Evolutionary conservation across 2,329 filamentous ascomycete species (phyloP), one percentile per base, ranked within the genome.

Genomic region (Fonsecaea erecta): DNA sequence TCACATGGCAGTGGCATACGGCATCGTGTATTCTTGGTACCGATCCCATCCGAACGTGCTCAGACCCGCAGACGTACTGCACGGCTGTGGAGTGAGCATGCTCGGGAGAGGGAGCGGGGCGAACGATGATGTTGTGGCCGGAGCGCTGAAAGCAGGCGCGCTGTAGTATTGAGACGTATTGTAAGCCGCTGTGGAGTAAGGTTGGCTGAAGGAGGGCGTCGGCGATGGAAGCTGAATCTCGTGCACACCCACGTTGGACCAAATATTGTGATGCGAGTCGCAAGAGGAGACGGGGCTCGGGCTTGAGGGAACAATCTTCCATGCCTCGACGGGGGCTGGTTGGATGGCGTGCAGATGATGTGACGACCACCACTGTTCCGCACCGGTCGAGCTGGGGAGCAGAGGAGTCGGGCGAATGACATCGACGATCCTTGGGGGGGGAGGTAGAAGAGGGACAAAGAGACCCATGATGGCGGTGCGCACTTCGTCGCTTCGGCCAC

Each of bases 401-500:
- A 97, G 84, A 64, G 92, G 90, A 68, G 90, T 90, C 71, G 93
- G 92, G 75, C 92, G 91, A 75, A 97, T 87, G 71, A 96, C 88
- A 77, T 97, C 93, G 77, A 97, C 88, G 71, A 96, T 88, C 77
- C 92, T 90, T 59, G 93, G 94, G 65, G 92, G 88, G 57, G 90
- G 93, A 67, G 96, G 86, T 70, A 98, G 85, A 63, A 96, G 88
- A 78, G 93, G 88, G 68, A 86, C 90, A 83, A 97, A 93, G 75
- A 98, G 84, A 73, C 85, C 87, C 83, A 91, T 86, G 80, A 99
- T 90, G 77, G 86, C 89, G 74, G 84, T 88, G 86, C 97, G 97
- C 79, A 97, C 94, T 73, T 97, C 93, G 72, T 97, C 93, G 75
- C 92, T 93, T 81, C 92, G 91, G 71, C 93, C 93, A 75, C 90